phyloP scores from a whole-genome alignment of 2,329 filamentous ascomycete genomes.

The Penicillium thymicola region DNA sequence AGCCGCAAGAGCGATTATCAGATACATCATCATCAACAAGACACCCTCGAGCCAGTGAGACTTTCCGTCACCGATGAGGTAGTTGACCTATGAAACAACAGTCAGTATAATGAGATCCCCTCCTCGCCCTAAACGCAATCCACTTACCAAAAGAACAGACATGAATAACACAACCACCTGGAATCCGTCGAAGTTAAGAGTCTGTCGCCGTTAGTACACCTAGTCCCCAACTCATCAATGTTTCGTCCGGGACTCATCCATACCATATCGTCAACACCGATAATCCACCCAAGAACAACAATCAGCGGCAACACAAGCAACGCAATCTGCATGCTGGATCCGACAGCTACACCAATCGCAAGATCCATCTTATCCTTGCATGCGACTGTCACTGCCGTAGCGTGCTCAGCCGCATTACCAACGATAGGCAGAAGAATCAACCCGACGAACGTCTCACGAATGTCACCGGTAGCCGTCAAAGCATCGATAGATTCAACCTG shows the following conservation, averaged over 20 bases:
- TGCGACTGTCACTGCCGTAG: constrained; percentile 60
- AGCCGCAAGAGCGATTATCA: constrained; percentile 60
- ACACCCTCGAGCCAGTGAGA: constrained; percentile 61
- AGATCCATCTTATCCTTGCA: constrained; percentile 68
- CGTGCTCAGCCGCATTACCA: constrained; percentile 64
- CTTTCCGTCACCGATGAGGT: constrained; percentile 60
- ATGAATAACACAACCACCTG: constrained; percentile 69
- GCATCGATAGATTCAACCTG: constrained; percentile 55
- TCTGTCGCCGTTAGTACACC: constrained; percentile 36
- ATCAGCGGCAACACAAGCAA: constrained; percentile 60
- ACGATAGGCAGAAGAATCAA: constrained; percentile 64
- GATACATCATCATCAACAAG: constrained; percentile 57
- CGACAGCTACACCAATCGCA: constrained; percentile 64
- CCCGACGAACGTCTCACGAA: constrained; percentile 61
- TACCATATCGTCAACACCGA: constrained; percentile 58
- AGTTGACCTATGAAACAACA: constrained; percentile 51
- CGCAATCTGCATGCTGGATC: constrained; percentile 64
- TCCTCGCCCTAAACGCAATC: background rate
- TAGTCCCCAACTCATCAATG: background rate
- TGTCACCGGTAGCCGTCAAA: constrained; percentile 46
- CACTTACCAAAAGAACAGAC: constrained; percentile 44
- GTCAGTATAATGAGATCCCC: constrained; percentile 5
- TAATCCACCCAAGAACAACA: constrained; percentile 61
- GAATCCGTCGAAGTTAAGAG: constrained; percentile 81
- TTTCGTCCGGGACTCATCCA: background rate